Conservation (phyloP, 202 grass and related monocot genomes). For the Saccharum hybrid region DNA sequence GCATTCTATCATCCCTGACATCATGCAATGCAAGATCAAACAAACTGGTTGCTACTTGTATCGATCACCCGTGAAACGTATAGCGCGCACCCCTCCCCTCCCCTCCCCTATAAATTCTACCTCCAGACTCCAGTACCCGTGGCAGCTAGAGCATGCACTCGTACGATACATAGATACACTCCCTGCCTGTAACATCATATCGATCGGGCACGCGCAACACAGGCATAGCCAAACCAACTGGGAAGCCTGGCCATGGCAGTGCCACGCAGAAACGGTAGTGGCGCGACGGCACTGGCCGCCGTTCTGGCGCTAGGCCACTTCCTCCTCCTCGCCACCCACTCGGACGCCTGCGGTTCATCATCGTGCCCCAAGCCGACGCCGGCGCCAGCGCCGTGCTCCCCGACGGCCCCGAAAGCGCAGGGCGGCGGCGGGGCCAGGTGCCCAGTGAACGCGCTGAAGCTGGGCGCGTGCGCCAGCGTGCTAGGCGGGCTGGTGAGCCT, state of each 20-base stretch:
- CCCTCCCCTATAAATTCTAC: neutral
- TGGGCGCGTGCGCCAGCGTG: slow-evolving; percentile 59
- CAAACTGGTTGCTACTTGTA: no score
- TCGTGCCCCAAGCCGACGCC: slow-evolving; percentile 11
- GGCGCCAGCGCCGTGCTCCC: slow-evolving; percentile 18
- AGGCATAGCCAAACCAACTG: no score
- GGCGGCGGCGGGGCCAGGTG: slow-evolving; percentile 28
- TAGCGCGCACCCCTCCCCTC: no score
- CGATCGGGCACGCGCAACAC: no score
- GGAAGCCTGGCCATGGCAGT: neutral
- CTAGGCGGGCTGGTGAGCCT: slow-evolving; percentile 60
- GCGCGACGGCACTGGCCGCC: neutral
- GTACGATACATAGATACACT: neutral
- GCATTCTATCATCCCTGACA: no score
- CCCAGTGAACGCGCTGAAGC: slow-evolving; percentile 61
- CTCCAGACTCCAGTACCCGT: neutral
- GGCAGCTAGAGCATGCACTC: neutral
- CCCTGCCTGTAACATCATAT: neutral
- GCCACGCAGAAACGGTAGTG: neutral
- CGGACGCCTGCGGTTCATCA: neutral
- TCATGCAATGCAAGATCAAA: no score
- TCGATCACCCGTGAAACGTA: no score
- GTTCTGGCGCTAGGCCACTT: neutral
- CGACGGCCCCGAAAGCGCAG: slow-evolving; percentile 12
- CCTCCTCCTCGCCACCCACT: slow-evolving; percentile 2